phyloP scores from a whole-genome alignment of 1,139 yeast species.

The Pichia sp. region DNA sequence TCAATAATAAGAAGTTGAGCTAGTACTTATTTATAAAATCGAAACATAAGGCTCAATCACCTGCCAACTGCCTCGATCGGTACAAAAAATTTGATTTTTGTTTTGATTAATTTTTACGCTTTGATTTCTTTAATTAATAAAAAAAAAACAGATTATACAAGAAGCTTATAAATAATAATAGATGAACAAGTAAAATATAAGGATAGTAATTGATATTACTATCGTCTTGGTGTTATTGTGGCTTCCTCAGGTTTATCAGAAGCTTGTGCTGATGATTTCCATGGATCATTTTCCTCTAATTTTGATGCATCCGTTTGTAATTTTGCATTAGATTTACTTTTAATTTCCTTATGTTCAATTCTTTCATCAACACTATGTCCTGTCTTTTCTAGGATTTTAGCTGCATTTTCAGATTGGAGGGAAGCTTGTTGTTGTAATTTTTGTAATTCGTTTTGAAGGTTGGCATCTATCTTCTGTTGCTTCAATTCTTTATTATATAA shows the following conservation, averaged over 20 bases:
- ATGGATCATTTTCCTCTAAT: slow-evolving; percentile 5
- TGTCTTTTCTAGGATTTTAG: slow-evolving; percentile 3
- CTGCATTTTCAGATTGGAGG: slow-evolving; percentile 6
- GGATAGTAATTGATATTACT: not conserved
- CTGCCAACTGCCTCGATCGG: no score
- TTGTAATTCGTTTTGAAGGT: slow-evolving; percentile 21
- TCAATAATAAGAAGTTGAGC: no score
- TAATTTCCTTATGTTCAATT: slow-evolving; percentile 1
- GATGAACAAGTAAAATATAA: no score
- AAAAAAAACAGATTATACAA: no score
- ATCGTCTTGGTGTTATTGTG: not conserved
- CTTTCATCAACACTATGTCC: slow-evolving; percentile 1
- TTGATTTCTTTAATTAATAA: no score
- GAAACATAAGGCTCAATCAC: no score
- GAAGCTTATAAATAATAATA: no score
- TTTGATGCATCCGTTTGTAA: slow-evolving; percentile 5
- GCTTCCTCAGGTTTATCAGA: slow-evolving; percentile 7
- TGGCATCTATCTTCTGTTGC: slow-evolving; percentile 16
- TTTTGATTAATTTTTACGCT: no score
- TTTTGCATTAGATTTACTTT: slow-evolving; percentile 2
- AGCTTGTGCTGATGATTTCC: slow-evolving; percentile 1
- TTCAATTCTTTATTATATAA: slow-evolving; percentile 14
- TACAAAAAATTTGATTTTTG: no score
- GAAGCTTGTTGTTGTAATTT: slow-evolving; percentile 17
- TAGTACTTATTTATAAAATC: no score